These are phyloP conservation scores for Umbellularia californica DNA, from an alignment of 164 flowering plant species.

Conservation along the genomic window DNA sequence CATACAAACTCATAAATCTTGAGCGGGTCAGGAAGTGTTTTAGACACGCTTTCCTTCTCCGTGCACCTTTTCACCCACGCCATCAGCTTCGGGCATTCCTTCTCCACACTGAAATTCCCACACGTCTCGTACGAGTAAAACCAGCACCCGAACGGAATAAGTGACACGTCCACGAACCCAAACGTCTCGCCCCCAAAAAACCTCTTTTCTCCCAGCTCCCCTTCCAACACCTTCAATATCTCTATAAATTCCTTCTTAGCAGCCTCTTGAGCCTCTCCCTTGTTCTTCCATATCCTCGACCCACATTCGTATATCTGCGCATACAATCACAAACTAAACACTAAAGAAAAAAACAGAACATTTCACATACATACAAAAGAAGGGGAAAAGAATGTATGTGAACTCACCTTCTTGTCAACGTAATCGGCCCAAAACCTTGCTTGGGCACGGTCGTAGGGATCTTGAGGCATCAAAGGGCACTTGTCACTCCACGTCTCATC, in stretches of 20 bases:
- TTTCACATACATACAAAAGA: neutral
- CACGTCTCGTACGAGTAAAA: conserved; percentile 10
- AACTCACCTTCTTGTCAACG: conserved; percentile 14
- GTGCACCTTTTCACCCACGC: conserved; percentile 17
- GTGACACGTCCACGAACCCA: conserved; percentile 14
- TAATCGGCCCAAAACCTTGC: conserved; percentile 23
- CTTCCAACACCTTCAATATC: conserved; percentile 15
- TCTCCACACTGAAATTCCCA: conserved; percentile 16
- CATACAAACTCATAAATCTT: conserved; percentile 13
- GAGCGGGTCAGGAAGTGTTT: conserved; percentile 6
- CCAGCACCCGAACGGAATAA: conserved; percentile 9
- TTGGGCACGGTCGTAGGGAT: conserved; percentile 13
- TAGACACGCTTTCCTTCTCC: conserved; percentile 20
- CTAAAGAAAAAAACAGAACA: too few relatives aligned
- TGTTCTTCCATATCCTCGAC: conserved; percentile 3
- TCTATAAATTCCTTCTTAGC: conserved; percentile 15
- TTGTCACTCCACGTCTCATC: conserved; percentile 19
- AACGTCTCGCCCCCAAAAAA: conserved; percentile 17
- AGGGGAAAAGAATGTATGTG: neutral
- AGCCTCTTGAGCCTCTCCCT: conserved; percentile 15
- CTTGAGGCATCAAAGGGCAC: conserved; percentile 17
- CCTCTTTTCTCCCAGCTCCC: conserved; percentile 15
- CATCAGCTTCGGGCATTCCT: conserved; percentile 11
- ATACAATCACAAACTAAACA: neutral
- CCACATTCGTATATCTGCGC: conserved; percentile 3